phyloP scores from a whole-genome alignment of 2,329 filamentous ascomycete species.

The Penicillium sp. region DNA sequence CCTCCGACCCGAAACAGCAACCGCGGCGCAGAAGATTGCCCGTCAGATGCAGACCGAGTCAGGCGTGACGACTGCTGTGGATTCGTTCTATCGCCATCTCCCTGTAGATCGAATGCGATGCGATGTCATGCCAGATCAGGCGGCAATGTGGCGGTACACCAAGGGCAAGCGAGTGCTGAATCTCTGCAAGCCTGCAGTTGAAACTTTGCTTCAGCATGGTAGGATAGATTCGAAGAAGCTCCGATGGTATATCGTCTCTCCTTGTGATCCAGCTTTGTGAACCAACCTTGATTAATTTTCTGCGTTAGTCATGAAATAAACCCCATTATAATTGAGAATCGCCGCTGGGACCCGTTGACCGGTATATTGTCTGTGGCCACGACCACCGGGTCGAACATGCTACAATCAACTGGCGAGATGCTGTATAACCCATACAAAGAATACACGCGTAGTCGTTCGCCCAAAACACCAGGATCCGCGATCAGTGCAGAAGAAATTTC shows the following conservation, averaged over 20 bases:
- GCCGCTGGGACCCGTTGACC: constrained; percentile 32
- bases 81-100: constrained; percentile 67
- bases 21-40: constrained; percentile 42
- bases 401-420: not conserved
- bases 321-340: constrained; percentile 30
- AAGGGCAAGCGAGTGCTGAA: not conserved
- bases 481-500: too few relatives aligned
- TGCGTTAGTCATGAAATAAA: constrained; percentile 23
- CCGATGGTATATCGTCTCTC: too few relatives aligned
- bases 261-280: too few relatives aligned
- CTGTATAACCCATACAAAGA: not conserved
- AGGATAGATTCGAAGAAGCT: not conserved
- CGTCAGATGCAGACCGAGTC: constrained; percentile 34
- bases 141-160: constrained; percentile 56
- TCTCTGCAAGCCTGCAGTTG: not conserved
- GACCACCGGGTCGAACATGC: not conserved
- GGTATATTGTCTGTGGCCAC: constrained; percentile 24
- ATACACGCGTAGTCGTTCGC: not conserved
- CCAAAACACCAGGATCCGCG: too few relatives aligned
- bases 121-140: constrained; percentile 61
- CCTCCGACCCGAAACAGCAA: constrained; percentile 34
- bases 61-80: constrained; percentile 60
- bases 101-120: constrained; percentile 65
- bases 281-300: not conserved
- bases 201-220: not conserved